A percentile compares a stretch with the other conserved stretches of the same genome.
Conservation (phyloP, 2,329 filamentous ascomycete species). For the Nothophaeocryptopus gaeumannii region DNA sequence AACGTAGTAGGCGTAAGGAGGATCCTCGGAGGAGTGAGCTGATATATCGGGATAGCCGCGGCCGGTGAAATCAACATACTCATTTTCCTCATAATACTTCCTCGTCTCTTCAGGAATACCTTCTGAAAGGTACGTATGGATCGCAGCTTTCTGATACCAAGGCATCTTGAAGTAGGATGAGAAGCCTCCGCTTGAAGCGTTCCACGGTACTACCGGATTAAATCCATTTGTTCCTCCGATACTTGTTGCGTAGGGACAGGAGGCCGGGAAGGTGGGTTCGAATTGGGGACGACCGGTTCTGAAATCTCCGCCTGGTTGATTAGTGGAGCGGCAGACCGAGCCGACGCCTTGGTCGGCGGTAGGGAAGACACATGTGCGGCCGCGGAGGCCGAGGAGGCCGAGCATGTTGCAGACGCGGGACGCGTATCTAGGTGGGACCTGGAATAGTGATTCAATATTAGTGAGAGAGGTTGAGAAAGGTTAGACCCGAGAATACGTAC, state of each 20-base stretch:
- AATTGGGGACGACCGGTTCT: not conserved
- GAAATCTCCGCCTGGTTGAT: conserved; percentile 24
- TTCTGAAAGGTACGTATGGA: conserved; percentile 25
- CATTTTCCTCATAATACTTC: conserved; percentile 21
- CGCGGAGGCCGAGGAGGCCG: conserved; percentile 61
- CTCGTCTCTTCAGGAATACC: conserved; percentile 18
- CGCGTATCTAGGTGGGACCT: conserved; percentile 50
- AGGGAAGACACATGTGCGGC: conserved; percentile 59
- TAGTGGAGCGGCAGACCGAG: conserved; percentile 36
- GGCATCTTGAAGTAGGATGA: conserved; percentile 43
- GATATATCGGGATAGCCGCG: conserved; percentile 46
- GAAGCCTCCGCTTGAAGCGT: conserved; percentile 41
- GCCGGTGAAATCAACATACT: conserved; percentile 29
- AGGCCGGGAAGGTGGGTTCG: conserved; percentile 39
- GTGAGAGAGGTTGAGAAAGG: too few species aligned
- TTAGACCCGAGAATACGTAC: not conserved
- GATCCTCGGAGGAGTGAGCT: conserved; percentile 46
- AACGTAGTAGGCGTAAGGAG: conserved; percentile 33
- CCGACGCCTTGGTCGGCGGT: conserved; percentile 61
- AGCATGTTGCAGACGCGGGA: conserved; percentile 61
- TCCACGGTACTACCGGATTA: conserved; percentile 37
- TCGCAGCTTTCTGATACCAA: conserved; percentile 42
- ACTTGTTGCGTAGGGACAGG: conserved; percentile 47
- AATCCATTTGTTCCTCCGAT: conserved; percentile 44
- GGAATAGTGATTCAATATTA: too few species aligned